Evolutionary conservation across 2,329 filamentous ascomycete genomes (phyloP).

Genomic region (Acephala macrosclerotiorum): DNA sequence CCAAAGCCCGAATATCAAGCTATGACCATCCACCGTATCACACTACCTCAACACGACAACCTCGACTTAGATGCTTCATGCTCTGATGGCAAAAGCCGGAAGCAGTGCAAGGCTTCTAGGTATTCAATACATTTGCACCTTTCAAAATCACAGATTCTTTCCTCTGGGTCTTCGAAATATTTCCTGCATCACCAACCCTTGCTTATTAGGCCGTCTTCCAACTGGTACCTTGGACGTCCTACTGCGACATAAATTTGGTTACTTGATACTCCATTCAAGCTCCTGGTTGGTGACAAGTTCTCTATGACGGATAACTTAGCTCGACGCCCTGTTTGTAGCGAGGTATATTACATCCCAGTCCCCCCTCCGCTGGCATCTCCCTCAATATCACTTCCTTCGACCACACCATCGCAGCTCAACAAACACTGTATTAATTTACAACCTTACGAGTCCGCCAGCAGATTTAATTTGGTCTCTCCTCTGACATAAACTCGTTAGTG

Average conservation of each 20-base stretch:
- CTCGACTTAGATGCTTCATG: not conserved
- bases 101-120: not conserved
- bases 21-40: not conserved
- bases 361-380: not conserved
- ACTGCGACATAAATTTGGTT: not conserved
- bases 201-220: not conserved
- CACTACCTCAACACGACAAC: not conserved
- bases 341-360: not conserved
- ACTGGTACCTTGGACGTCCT: not conserved
- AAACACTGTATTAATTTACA: not conserved
- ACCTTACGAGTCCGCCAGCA: not conserved
- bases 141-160: not conserved
- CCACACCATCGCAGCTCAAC: not conserved
- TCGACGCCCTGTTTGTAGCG: not conserved
- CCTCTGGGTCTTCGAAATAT: not conserved
- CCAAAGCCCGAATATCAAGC: too few species aligned
- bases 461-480: not conserved
- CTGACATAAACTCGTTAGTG: not conserved
- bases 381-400: not conserved
- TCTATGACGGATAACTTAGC: not conserved
- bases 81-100: not conserved
- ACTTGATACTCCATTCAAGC: not conserved
- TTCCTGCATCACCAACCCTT: not conserved
- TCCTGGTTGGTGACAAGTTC: not conserved
- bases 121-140: not conserved